Base-by-base conservation (phyloP, 1,284 basidiomycete genomes). In the Leccinum solheimii region DNA sequence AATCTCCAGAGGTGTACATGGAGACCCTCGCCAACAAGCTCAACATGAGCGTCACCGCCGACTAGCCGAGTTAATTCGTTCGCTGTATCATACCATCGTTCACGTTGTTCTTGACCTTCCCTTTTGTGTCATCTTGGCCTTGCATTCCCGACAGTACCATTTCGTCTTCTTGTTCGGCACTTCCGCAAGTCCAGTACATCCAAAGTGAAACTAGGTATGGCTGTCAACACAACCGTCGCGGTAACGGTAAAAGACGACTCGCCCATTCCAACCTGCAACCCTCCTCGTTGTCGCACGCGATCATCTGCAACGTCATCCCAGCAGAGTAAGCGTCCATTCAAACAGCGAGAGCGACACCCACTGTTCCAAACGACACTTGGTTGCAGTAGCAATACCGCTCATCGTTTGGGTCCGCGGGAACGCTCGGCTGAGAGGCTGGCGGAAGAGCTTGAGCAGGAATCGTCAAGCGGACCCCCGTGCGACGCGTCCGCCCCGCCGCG, bases 201-300 rank as follows among this genome's bases (percentile, higher is more conserved):
- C 82, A 23, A 90, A 75, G 72, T 94, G 92, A 75, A 92, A 94
- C 90, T 91, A 62, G 2, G 34, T 10, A 45, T 59, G 55, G 9
- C 11, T 8, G 34, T 73, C 56, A 69, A 38, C 21, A 64, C 60
- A 45, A 60, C 50, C 55, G 64, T 55, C 57, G 48, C 9, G 27
- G 49, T 9, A 58, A 38, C 30, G 8, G 23, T 7, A 2, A 36
- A 56, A 36, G 26, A 52, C 30, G 9, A 78, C 85, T 69, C 67
- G 87, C 90, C 92, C 92, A 95, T 84, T 94, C 91, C 45, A 80
- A 76, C 66, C 82, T 77, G 70, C 92, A 95, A 34, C 80, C 77
- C 43, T 77, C 74, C 65, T 77, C 74, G 64, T 83, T 83, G 71
- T 95, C 93, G 69, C 92, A 95, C 4, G 79, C 92, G 63, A 95